These are phyloP conservation scores for Penicillium vulpinum DNA, from an alignment of 2,329 filamentous ascomycete species.

Conservation along the genomic window DNA sequence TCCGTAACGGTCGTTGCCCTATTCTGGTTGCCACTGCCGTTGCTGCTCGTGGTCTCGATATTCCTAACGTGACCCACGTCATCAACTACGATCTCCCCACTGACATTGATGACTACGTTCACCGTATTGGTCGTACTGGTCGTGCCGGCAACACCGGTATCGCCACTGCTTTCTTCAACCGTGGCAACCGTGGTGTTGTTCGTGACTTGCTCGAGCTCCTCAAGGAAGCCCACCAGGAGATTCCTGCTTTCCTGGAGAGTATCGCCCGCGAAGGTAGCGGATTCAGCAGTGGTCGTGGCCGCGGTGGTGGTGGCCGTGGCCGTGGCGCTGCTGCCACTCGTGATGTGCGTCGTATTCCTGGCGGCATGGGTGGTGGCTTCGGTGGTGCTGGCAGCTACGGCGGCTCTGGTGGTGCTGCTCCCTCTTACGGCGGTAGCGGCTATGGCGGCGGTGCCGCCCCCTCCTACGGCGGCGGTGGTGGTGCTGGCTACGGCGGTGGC, in stretches of 20 bases:
- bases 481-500: constrained; percentile 34
- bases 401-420: constrained; percentile 27
- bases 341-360: constrained; percentile 78
- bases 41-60: constrained; percentile 86
- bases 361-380: constrained; percentile 42
- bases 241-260: constrained; percentile 90
- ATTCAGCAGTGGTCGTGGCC: constrained; percentile 72
- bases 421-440: constrained; percentile 33
- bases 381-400: constrained; percentile 31
- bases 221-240: constrained; percentile 98
- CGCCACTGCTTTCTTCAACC: constrained; percentile 99
- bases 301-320: constrained; percentile 71
- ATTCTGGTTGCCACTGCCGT: constrained; percentile 97
- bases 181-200: constrained; percentile 96
- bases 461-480: constrained; percentile 29
- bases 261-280: constrained; percentile 90
- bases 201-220: constrained; percentile 95
- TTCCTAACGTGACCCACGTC: constrained; percentile 94
- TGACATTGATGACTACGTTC: constrained; percentile 97
- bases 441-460: constrained; percentile 30
- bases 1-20: constrained; percentile 92
- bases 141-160: constrained; percentile 99
- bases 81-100: constrained; percentile 99
- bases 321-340: constrained; percentile 64
- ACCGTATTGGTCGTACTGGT: constrained; percentile 98